phyloP scores from a whole-genome alignment of 1,284 basidiomycete species.

The Irpex sp. region DNA sequence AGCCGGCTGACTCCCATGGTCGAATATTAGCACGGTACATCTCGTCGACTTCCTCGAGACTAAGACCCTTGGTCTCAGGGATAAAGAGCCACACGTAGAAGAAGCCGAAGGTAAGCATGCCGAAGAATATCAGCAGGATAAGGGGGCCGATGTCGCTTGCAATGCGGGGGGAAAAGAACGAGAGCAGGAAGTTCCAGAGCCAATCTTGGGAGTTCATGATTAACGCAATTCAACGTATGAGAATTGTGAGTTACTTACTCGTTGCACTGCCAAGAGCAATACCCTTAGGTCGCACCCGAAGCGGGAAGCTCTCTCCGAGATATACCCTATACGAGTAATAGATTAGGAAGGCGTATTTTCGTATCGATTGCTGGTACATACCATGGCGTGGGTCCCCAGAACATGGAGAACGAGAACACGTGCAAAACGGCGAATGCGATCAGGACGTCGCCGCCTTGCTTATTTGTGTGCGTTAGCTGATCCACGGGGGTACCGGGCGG shows the following conservation, averaged over 20 bases:
- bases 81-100: conserved; percentile 68
- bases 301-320: conserved; percentile 63
- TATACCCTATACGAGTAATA: conserved; percentile 41
- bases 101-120: conserved; percentile 69
- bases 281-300: conserved; percentile 72
- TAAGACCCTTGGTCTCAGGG: conserved; percentile 75
- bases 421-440: conserved; percentile 78
- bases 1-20: conserved; percentile 60
- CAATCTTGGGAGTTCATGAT: conserved; percentile 32
- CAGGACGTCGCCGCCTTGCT: conserved; percentile 57
- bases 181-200: conserved; percentile 75
- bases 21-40: conserved; percentile 62
- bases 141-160: conserved; percentile 68
- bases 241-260: conserved; percentile 29
- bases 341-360: not conserved
- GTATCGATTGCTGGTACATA: not conserved
- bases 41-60: conserved; percentile 77
- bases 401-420: conserved; percentile 67
- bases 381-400: conserved; percentile 66
- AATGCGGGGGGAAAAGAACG: conserved; percentile 68
- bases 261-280: conserved; percentile 69
- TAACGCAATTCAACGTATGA: not conserved
- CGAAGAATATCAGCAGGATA: conserved; percentile 74
- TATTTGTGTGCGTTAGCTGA: conserved; percentile 50
- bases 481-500: conserved; percentile 43